A percentile compares a stretch with the other conserved stretches of the same genome.
Conservation (phyloP, 2,329 filamentous ascomycete species). For the Aspergillus sp. region DNA sequence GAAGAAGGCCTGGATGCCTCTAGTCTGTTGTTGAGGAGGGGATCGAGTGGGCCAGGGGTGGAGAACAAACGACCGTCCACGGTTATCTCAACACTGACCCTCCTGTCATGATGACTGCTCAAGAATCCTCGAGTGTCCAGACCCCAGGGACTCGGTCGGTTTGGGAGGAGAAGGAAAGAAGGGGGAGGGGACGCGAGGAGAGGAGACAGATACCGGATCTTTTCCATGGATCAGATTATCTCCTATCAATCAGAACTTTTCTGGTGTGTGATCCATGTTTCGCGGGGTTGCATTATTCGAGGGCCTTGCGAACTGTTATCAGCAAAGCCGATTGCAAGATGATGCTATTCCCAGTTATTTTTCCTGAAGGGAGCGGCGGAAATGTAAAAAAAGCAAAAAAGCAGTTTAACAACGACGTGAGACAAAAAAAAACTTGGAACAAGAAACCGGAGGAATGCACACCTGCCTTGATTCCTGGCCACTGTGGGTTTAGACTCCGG, state of each 20-base stretch:
- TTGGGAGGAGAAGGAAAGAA: background rate
- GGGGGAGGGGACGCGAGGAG: background rate
- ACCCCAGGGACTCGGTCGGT: background rate
- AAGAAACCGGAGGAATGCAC: conserved; percentile 9
- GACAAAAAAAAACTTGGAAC: conserved; percentile 11
- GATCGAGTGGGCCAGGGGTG: conserved; percentile 9
- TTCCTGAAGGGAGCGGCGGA: background rate
- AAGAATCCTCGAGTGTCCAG: background rate
- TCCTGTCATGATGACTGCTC: conserved; percentile 8
- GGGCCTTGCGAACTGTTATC: background rate
- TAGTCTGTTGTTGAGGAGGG: background rate
- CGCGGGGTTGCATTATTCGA: background rate
- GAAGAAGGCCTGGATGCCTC: conserved; percentile 1
- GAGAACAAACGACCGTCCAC: background rate
- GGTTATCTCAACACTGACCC: conserved; percentile 10
- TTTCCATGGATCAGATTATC: conserved; percentile 5
- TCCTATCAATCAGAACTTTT: background rate
- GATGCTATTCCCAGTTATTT: conserved; percentile 6
- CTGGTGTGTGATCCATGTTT: background rate
- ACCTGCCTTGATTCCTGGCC: conserved; percentile 11
- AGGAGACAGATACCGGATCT: background rate
- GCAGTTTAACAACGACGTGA: background rate
- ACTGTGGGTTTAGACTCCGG: conserved; percentile 1
- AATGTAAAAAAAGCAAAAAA: conserved; percentile 1
- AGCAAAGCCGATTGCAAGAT: background rate